A percentile compares a stretch with the other conserved stretches of the same genome.
Evolutionary conservation across 2,329 filamentous ascomycete genomes (phyloP).

Genomic region (Neopestalotiopsis rosae): DNA sequence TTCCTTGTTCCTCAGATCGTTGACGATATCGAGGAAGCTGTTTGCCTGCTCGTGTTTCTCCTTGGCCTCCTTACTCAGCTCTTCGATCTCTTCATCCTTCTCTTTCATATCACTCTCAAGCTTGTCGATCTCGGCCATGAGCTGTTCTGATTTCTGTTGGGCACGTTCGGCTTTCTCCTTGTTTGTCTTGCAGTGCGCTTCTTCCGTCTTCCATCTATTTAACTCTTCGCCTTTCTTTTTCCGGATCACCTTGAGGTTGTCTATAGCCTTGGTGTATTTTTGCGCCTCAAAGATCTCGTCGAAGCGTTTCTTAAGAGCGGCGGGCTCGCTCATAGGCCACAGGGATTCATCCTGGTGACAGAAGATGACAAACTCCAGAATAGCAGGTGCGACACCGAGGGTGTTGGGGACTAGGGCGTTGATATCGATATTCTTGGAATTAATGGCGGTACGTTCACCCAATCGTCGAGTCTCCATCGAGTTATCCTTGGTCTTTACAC

Average conservation of each 20-base stretch:
- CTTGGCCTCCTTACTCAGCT: conserved; percentile 61
- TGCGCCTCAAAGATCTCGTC: conserved; percentile 97
- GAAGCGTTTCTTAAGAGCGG: conserved; percentile 87
- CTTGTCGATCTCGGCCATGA: conserved; percentile 70
- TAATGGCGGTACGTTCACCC: conserved; percentile 80
- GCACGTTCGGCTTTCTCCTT: conserved; percentile 83
- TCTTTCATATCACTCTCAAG: conserved; percentile 63
- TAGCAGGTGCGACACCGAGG: conserved; percentile 86
- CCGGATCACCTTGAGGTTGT: conserved; percentile 85
- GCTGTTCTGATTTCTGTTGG: conserved; percentile 66
- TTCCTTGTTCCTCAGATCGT: conserved; percentile 76
- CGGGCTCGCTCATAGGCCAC: conserved; percentile 93
- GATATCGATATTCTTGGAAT: conserved; percentile 80
- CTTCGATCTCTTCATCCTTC: conserved; percentile 65
- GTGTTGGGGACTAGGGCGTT: conserved; percentile 84
- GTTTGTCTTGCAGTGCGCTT: conserved; percentile 78
- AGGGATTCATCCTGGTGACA: conserved; percentile 98
- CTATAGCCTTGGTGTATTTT: conserved; percentile 97
- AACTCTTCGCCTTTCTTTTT: conserved; percentile 85
- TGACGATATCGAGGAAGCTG: conserved; percentile 75
- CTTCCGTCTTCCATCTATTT: conserved; percentile 72
- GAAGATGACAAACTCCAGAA: conserved; percentile 95
- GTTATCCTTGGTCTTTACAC: conserved; percentile 85
- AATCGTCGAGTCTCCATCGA: conserved; percentile 77
- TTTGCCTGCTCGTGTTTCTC: conserved; percentile 76